A percentile compares a stretch with the other conserved stretches of the same genome.
phyloP scores from a whole-genome alignment of 2,329 filamentous ascomycete species.

The Scorias spongiosa region DNA sequence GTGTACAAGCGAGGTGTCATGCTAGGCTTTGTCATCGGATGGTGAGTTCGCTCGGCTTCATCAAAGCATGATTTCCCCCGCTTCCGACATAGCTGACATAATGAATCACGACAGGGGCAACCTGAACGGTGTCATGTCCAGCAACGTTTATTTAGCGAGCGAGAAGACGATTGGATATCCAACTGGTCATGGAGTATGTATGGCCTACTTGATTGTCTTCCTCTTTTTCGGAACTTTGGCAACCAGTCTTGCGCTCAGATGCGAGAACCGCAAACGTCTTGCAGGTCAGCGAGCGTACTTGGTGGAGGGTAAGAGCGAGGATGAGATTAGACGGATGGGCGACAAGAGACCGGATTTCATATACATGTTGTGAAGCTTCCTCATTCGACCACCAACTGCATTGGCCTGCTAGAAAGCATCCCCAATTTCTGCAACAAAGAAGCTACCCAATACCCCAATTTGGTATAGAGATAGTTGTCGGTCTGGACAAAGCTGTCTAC shows the following conservation, averaged over 20 bases:
- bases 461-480: no score
- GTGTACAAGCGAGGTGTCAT: slow-evolving; percentile 85
- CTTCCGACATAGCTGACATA: no score
- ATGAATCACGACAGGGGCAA: slow-evolving; percentile 40
- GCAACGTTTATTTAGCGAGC: slow-evolving; percentile 54
- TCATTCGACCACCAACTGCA: no score
- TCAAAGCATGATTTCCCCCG: neutral
- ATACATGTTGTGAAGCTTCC: slow-evolving; percentile 5
- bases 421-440: no score
- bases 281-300: slow-evolving; percentile 50
- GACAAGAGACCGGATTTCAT: slow-evolving; percentile 39
- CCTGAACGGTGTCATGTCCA: slow-evolving; percentile 72
- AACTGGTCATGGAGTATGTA: slow-evolving; percentile 56
- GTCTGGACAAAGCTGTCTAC: no score
- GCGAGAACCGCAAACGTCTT: slow-evolving; percentile 54
- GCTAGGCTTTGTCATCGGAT: slow-evolving; percentile 73
- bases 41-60: slow-evolving; percentile 28
- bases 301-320: slow-evolving; percentile 46
- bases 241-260: slow-evolving; percentile 44
- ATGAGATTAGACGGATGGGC: slow-evolving; percentile 51
- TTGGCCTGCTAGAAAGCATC: no score
- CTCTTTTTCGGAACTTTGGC: slow-evolving; percentile 53
- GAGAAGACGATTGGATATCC: slow-evolving; percentile 5
- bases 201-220: slow-evolving; percentile 58
- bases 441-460: no score